These are phyloP conservation scores for Lactuca saligna DNA, from an alignment of 129 eudicot genomes.

Conservation along the genomic window DNA sequence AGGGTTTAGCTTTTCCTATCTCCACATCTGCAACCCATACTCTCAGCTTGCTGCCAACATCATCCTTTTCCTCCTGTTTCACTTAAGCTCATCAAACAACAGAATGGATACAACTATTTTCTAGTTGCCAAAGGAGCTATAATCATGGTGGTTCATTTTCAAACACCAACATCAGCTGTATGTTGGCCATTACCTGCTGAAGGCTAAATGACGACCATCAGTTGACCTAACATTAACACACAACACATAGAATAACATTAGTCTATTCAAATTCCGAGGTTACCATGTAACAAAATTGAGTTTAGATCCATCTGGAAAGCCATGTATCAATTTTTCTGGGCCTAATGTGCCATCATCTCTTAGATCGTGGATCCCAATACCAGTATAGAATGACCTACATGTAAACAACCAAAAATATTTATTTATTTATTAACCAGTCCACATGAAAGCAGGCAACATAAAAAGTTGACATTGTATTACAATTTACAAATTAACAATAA, in stretches of 20 bases:
- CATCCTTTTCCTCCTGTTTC: constrained; percentile 59
- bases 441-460: not conserved
- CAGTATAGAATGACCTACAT: constrained; percentile 99
- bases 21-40: constrained; percentile 88
- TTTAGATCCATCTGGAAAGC: constrained; percentile 89
- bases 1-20: constrained; percentile 67
- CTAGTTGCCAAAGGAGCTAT: no score
- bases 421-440: not conserved
- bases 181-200: constrained; percentile 49
- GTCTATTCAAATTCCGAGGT: not conserved
- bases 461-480: not conserved
- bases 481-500: not conserved
- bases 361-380: constrained; percentile 80
- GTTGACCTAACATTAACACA: not conserved
- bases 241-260: constrained; percentile 1
- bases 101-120: not conserved
- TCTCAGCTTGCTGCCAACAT: constrained; percentile 58
- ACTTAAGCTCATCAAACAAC: constrained; percentile 1
- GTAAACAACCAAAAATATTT: constrained; percentile 7
- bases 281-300: constrained; percentile 89
- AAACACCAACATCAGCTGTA: not conserved
- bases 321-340: constrained; percentile 81
- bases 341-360: constrained; percentile 77
- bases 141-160: no score
- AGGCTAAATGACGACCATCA: constrained; percentile 65